phyloP scores from a whole-genome alignment of 495 filamentous ascomycete genomes.

The Pseudoneurospora amorphoporcata region DNA sequence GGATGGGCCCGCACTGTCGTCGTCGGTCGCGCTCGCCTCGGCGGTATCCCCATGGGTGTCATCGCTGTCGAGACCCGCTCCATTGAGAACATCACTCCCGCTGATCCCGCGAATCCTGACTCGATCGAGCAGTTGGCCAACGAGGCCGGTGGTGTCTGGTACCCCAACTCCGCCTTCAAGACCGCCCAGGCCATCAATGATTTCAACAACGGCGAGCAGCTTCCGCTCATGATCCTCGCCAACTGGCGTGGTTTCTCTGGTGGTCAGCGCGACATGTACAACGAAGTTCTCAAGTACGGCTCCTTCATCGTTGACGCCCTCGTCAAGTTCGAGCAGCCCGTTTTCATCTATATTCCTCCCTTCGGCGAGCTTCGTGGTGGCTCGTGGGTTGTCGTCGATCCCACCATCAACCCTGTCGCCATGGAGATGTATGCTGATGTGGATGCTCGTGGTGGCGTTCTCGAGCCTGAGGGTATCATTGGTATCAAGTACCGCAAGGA shows the following conservation, averaged over 20 bases:
- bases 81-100: constrained; percentile 92
- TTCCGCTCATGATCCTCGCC: constrained; percentile 96
- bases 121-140: constrained; percentile 88
- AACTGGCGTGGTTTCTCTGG: constrained; percentile 99
- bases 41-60: constrained; percentile 97
- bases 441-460: constrained; percentile 88
- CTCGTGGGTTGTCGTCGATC: constrained; percentile 98
- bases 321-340: constrained; percentile 95
- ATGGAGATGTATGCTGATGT: constrained; percentile 99
- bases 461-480: constrained; percentile 96
- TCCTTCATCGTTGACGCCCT: constrained; percentile 97
- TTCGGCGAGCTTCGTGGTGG: constrained; percentile 95
- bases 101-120: constrained; percentile 97
- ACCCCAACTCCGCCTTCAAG: constrained; percentile 98
- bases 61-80: constrained; percentile 94
- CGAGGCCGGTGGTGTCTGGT: constrained; percentile 98
- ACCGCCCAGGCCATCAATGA: constrained; percentile 96
- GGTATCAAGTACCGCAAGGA: constrained; percentile 97
- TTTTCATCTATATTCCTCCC: constrained; percentile 97
- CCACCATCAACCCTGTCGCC: constrained; percentile 87
- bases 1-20: constrained; percentile 97
- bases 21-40: constrained; percentile 90
- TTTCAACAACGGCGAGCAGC: constrained; percentile 98
- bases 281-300: constrained; percentile 98
- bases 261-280: constrained; percentile 99